Conservation (phyloP, 257 asterid species). For the Capsicum chinense region DNA sequence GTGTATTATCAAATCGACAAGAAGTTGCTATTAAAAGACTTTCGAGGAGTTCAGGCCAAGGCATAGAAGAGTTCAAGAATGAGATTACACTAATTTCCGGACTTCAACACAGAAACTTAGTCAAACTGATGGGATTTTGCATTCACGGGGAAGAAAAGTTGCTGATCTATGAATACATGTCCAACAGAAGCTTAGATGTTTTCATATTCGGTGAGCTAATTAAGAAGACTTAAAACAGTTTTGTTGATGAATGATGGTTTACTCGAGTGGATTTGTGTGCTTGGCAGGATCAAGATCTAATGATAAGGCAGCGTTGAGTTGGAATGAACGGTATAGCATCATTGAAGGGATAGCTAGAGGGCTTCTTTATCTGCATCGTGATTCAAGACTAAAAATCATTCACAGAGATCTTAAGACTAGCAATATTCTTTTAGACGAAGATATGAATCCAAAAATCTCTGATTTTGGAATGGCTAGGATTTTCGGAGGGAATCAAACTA, state of each 20-base stretch:
- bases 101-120: slow-evolving; percentile 35
- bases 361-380: slow-evolving; percentile 35
- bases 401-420: not conserved
- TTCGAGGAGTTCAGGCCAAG: slow-evolving; percentile 34
- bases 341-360: slow-evolving; percentile 36
- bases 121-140: slow-evolving; percentile 31
- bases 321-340: slow-evolving; percentile 27
- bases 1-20: slow-evolving; percentile 27
- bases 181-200: slow-evolving; percentile 32
- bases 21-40: slow-evolving; percentile 29
- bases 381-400: slow-evolving; percentile 27
- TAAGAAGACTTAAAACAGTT: not conserved
- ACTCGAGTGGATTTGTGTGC: not conserved
- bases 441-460: slow-evolving; percentile 9
- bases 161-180: slow-evolving; percentile 30
- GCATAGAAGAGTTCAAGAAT: slow-evolving; percentile 20
- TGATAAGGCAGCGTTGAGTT: not conserved
- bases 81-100: slow-evolving; percentile 29
- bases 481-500: slow-evolving; percentile 29
- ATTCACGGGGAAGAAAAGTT: slow-evolving; percentile 25
- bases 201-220: slow-evolving; percentile 23
- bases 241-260: slow-evolving; percentile 10
- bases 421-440: slow-evolving; percentile 20
- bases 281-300: slow-evolving; percentile 25
- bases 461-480: slow-evolving; percentile 33